phyloP scores from a whole-genome alignment of 116 monocot genomes.

The Posidonia oceanica region DNA sequence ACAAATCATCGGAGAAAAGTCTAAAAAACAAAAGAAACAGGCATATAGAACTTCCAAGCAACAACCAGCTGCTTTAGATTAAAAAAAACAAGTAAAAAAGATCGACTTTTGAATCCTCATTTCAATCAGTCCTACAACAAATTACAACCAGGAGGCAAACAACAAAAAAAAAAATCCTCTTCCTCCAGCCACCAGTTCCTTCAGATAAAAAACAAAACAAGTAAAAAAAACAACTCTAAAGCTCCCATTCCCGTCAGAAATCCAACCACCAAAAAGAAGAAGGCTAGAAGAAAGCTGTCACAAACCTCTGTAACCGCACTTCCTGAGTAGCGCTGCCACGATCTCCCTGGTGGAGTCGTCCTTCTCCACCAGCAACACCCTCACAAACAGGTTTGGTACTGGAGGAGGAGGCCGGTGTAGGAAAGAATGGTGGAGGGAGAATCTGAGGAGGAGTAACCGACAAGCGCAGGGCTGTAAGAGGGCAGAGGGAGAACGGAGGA shows the following conservation, averaged over 20 bases:
- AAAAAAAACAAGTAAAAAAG: no score
- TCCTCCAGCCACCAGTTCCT: no score
- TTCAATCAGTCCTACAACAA: no score
- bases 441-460: no score
- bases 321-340: slow-evolving; percentile 61
- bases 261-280: background rate
- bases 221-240: no score
- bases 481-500: no score
- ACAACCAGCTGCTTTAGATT: background rate
- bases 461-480: no score
- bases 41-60: background rate
- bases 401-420: no score
- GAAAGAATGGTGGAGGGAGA: no score
- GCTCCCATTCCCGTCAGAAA: no score
- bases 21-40: background rate
- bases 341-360: slow-evolving; percentile 83
- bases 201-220: background rate
- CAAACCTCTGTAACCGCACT: slow-evolving; percentile 66
- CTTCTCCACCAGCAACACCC: slow-evolving; percentile 67
- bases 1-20: background rate
- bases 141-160: background rate
- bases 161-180: background rate
- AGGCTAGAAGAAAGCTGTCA: background rate
- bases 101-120: no score
- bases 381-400: no score